Evolutionary conservation across 2,329 filamentous ascomycete species (phyloP).

Genomic region (Fusarium guadeloupense): DNA sequence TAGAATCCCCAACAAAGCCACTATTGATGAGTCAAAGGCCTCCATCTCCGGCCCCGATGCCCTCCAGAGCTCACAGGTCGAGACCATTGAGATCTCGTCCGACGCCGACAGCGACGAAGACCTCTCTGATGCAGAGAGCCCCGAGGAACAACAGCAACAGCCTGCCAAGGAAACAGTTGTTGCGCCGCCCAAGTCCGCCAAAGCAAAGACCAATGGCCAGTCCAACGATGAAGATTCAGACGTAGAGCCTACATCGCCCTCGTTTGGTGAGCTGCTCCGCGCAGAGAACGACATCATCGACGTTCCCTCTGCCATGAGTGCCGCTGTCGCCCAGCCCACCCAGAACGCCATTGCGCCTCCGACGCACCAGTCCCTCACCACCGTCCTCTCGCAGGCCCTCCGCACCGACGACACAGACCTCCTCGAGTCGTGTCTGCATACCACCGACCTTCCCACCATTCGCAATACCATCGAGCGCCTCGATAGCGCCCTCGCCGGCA

Average conservation of each 20-base stretch:
- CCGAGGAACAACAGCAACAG: slow-evolving; percentile 32
- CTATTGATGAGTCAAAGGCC: slow-evolving; percentile 67
- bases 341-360: slow-evolving; percentile 66
- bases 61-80: slow-evolving; percentile 50
- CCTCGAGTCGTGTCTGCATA: slow-evolving; percentile 90
- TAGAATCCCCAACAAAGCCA: slow-evolving; percentile 59
- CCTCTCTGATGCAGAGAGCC: slow-evolving; percentile 57
- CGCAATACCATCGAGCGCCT: slow-evolving; percentile 90
- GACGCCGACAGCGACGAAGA: slow-evolving; percentile 61
- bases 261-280: slow-evolving; percentile 87
- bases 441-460: slow-evolving; percentile 78
- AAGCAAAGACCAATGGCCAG: slow-evolving; percentile 41
- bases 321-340: slow-evolving; percentile 52
- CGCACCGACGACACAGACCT: slow-evolving; percentile 90
- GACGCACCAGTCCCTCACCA: slow-evolving; percentile 83
- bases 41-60: slow-evolving; percentile 59
- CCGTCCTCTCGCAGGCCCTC: slow-evolving; percentile 92
- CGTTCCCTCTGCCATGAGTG: slow-evolving; percentile 59
- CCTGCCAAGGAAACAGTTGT: slow-evolving; percentile 18
- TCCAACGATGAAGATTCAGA: slow-evolving; percentile 52
- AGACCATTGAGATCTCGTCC: slow-evolving; percentile 67
- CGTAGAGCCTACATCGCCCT: slow-evolving; percentile 65
- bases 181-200: slow-evolving; percentile 22
- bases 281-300: slow-evolving; percentile 78
- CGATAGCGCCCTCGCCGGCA: slow-evolving; percentile 82